Percentiles rank a stretch among this genome's conserved stretches.
phyloP scores from a whole-genome alignment of 1,139 yeast species.

The Pichia sp. region DNA sequence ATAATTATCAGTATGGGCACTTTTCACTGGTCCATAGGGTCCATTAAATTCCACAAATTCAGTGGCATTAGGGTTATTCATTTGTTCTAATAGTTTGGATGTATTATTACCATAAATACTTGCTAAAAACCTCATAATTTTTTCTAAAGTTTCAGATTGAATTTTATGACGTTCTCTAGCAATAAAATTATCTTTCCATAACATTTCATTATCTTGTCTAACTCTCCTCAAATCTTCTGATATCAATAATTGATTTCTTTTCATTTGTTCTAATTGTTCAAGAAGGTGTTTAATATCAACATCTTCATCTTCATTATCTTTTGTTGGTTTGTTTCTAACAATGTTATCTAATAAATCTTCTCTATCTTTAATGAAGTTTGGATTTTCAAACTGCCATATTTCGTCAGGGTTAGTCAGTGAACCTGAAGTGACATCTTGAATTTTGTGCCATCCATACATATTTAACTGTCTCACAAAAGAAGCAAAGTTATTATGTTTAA shows the following conservation, averaged over 20 bases:
- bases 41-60: constrained; percentile 18
- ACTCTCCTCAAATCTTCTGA: constrained; percentile 79
- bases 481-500: constrained; percentile 91
- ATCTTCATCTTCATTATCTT: constrained; percentile 41
- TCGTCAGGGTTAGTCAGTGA: constrained; percentile 54
- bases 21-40: not conserved
- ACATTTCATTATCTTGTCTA: constrained; percentile 76
- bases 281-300: constrained; percentile 52
- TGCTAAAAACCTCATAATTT: constrained; percentile 80
- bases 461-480: constrained; percentile 92
- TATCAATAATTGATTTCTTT: constrained; percentile 70
- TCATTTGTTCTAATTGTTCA: constrained; percentile 69
- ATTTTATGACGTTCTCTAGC: constrained; percentile 80
- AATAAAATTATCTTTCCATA: constrained; percentile 84
- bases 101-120: constrained; percentile 70
- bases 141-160: constrained; percentile 83
- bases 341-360: constrained; percentile 63
- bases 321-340: constrained; percentile 40
- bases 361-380: constrained; percentile 53
- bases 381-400: constrained; percentile 76
- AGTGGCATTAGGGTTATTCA: constrained; percentile 6
- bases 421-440: constrained; percentile 69
- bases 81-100: constrained; percentile 36
- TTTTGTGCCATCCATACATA: constrained; percentile 98
- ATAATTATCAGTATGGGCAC: constrained; percentile 4